Conservation (phyloP, 225 moss, liverwort and hornwort genomes). For the Asterella californica region DNA sequence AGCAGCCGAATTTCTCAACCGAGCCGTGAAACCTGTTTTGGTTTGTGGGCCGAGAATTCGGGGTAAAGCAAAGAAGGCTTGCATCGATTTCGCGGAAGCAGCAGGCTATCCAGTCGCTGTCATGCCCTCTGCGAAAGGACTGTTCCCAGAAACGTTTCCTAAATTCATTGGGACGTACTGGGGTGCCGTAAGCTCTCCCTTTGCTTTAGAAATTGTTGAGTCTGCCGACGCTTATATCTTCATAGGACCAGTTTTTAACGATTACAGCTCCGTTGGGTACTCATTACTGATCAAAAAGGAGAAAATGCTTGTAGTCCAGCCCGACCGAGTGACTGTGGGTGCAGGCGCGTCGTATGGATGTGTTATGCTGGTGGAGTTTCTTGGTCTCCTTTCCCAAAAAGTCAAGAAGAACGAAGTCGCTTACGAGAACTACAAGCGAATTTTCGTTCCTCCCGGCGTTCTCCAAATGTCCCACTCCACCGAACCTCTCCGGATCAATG, state of each 20-base stretch:
- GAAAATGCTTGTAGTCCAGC: slow-evolving; percentile 51
- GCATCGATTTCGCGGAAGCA: slow-evolving; percentile 47
- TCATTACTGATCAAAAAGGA: slow-evolving; percentile 48
- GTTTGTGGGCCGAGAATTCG: slow-evolving; percentile 58
- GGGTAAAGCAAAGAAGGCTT: slow-evolving; percentile 42
- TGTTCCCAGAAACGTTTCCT: slow-evolving; percentile 46
- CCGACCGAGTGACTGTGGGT: slow-evolving; percentile 44
- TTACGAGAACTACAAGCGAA: slow-evolving; percentile 47
- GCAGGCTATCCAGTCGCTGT: slow-evolving; percentile 54
- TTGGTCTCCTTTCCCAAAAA: slow-evolving; percentile 30
- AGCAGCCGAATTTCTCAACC: slow-evolving; percentile 46
- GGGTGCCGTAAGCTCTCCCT: slow-evolving; percentile 67
- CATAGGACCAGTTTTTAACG: slow-evolving; percentile 60
- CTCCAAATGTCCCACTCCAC: slow-evolving; percentile 17
- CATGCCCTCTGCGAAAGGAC: slow-evolving; percentile 68
- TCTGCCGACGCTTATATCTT: slow-evolving; percentile 60
- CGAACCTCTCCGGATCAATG: slow-evolving; percentile 45
- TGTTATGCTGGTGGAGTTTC: slow-evolving; percentile 57
- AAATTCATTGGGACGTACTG: slow-evolving; percentile 67
- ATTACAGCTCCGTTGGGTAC: slow-evolving; percentile 64
- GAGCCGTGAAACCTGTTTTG: slow-evolving; percentile 48
- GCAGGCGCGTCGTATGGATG: slow-evolving; percentile 50
- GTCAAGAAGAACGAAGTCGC: slow-evolving; percentile 50
- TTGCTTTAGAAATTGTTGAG: slow-evolving; percentile 57
- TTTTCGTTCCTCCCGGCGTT: slow-evolving; percentile 43